phyloP scores from a whole-genome alignment of 2,329 filamentous ascomycete genomes.

The Sclerotinia minor region DNA sequence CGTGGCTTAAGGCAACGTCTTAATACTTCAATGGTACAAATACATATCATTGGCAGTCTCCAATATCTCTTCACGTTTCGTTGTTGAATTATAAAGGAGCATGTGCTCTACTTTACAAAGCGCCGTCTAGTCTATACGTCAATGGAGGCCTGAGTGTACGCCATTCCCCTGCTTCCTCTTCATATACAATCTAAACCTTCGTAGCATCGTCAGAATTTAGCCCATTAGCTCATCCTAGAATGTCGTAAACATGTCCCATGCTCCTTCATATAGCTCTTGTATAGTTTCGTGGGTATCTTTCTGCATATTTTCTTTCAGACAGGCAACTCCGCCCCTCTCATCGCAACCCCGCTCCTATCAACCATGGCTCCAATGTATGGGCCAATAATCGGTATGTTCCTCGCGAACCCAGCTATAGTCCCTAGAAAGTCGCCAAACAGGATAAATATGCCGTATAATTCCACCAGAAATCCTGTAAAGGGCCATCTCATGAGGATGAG shows the following conservation, averaged over 20 bases:
- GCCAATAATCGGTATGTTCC: constrained; percentile 80
- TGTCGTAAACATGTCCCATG: constrained; percentile 1
- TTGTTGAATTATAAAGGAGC: constrained; percentile 26
- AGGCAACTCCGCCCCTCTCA: constrained; percentile 74
- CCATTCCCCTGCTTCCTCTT: neutral
- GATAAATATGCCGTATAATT: constrained; percentile 89
- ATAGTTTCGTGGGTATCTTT: neutral
- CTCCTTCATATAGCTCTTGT: constrained; percentile 17
- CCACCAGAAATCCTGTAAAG: constrained; percentile 83
- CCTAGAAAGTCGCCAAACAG: constrained; percentile 96
- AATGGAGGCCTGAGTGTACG: neutral
- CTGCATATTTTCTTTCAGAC: constrained; percentile 52
- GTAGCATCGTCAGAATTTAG: neutral
- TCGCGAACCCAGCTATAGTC: constrained; percentile 84
- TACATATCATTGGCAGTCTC: neutral
- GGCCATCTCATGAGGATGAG: constrained; percentile 91
- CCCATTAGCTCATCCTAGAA: neutral
- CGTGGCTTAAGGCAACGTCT: neutral
- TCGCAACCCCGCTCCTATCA: constrained; percentile 67
- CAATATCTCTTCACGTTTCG: constrained; percentile 19
- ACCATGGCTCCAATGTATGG: constrained; percentile 77
- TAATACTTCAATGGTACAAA: constrained; percentile 15
- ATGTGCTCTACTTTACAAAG: constrained; percentile 27
- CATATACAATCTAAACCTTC: constrained; percentile 14
- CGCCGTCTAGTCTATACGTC: constrained; percentile 18